Conservation (phyloP, 1,139 yeast genomes). For the Blastobotrys apis region DNA sequence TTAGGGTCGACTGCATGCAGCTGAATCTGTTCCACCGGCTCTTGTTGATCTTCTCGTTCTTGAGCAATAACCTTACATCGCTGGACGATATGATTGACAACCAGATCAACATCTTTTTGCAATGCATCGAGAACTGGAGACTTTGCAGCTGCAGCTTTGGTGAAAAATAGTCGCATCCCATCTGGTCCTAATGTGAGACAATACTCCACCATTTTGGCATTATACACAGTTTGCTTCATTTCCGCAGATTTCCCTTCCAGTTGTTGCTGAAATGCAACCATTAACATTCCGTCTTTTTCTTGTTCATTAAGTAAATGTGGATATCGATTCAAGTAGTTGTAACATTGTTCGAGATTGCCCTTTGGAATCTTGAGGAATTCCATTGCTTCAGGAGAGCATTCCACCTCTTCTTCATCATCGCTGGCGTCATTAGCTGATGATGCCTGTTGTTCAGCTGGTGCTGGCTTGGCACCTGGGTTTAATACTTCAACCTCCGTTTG, state of each 20-base stretch:
- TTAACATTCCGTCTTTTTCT: slow-evolving; percentile 87
- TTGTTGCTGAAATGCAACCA: slow-evolving; percentile 88
- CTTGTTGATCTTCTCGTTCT: slow-evolving; percentile 41
- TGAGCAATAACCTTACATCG: slow-evolving; percentile 67
- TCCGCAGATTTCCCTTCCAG: slow-evolving; percentile 57
- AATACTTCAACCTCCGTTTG: slow-evolving; percentile 38
- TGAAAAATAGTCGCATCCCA: slow-evolving; percentile 67
- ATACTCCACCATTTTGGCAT: slow-evolving; percentile 77
- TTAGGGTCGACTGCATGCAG: slow-evolving; percentile 83
- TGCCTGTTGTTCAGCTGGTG: neutral
- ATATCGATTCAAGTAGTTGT: slow-evolving; percentile 53
- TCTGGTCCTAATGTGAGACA: slow-evolving; percentile 54
- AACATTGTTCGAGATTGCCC: slow-evolving; percentile 46
- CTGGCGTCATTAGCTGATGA: slow-evolving; percentile 3
- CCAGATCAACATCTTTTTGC: slow-evolving; percentile 64
- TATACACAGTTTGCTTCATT: slow-evolving; percentile 61
- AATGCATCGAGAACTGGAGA: slow-evolving; percentile 67
- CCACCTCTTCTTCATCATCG: slow-evolving; percentile 33
- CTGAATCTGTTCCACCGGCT: slow-evolving; percentile 78
- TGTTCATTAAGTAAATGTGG: slow-evolving; percentile 69
- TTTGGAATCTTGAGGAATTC: slow-evolving; percentile 57
- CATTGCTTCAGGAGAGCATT: slow-evolving; percentile 57
- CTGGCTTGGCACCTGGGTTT: slow-evolving; percentile 19
- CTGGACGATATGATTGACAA: slow-evolving; percentile 63
- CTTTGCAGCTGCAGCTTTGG: slow-evolving; percentile 52